These are phyloP conservation scores for Vigna hirtella DNA, from an alignment of 306 rosid species.

Conservation along the genomic window DNA sequence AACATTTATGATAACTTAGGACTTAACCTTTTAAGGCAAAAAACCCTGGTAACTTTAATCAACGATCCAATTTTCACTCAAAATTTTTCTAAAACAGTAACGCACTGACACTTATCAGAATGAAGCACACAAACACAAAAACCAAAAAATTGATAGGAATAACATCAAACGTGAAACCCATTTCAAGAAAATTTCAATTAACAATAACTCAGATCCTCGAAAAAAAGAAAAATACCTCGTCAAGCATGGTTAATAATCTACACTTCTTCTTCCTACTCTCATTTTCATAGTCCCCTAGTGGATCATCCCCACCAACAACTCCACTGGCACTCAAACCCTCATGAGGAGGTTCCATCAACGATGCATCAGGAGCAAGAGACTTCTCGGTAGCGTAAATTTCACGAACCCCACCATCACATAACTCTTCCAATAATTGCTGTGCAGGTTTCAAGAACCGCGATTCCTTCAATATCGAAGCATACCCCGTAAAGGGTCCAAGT, in stretches of 20 bases:
- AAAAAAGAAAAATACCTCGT: constrained; percentile 64
- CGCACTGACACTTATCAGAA: constrained; percentile 5
- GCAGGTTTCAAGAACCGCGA: constrained; percentile 85
- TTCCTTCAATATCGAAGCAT: constrained; percentile 76
- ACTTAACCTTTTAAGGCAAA: constrained; percentile 8
- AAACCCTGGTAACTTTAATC: not conserved
- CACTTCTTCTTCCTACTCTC: constrained; percentile 62
- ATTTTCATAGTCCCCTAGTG: constrained; percentile 44
- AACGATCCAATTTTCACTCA: constrained; percentile 16
- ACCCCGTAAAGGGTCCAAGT: constrained; percentile 80
- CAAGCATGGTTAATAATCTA: constrained; percentile 75
- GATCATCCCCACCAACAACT: constrained; percentile 45
- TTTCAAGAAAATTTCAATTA: constrained; percentile 1
- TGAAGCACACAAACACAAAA: not conserved
- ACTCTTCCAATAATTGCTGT: constrained; percentile 70
- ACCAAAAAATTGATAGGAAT: constrained; percentile 25
- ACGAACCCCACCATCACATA: constrained; percentile 59
- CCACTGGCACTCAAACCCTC: constrained; percentile 44
- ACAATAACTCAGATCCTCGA: constrained; percentile 13
- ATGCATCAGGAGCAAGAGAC: constrained; percentile 47
- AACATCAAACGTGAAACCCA: constrained; percentile 33
- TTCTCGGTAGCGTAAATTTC: constrained; percentile 51
- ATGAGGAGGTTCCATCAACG: constrained; percentile 57
- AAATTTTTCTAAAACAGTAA: constrained; percentile 36
- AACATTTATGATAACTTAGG: constrained; percentile 6